Percentiles rank a stretch among this genome's conserved stretches.
Evolutionary conservation across 495 filamentous ascomycete species (phyloP).

Genomic region (Neurospora tetraspora): DNA sequence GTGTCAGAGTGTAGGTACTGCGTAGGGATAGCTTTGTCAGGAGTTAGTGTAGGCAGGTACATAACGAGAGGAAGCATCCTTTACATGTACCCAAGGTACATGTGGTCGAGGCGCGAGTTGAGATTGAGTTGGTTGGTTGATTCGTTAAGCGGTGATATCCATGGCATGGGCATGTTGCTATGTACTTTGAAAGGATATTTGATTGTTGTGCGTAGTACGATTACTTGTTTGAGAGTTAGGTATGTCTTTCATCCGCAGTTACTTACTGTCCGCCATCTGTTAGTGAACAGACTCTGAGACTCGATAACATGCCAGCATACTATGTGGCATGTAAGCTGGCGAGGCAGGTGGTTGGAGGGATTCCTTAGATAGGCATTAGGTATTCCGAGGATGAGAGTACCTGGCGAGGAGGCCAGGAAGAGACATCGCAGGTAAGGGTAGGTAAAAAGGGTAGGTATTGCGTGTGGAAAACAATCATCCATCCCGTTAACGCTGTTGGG

Average conservation of each 20-base stretch:
- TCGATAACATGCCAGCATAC: not conserved
- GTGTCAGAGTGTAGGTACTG: not conserved
- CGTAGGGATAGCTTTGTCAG: not conserved
- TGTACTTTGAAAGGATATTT: too few relatives aligned
- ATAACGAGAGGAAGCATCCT: too few relatives aligned
- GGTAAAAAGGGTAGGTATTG: not conserved
- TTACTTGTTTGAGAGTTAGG: not conserved
- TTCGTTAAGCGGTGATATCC: not conserved
- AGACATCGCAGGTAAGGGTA: not conserved
- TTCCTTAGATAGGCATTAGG: not conserved
- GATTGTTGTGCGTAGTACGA: not conserved
- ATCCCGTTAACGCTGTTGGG: not conserved
- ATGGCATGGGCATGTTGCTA: not conserved
- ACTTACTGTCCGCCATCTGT: not conserved
- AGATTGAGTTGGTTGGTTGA: too few relatives aligned
- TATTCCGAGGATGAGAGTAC: not conserved
- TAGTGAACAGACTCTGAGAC: not conserved
- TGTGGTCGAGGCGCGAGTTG: too few relatives aligned
- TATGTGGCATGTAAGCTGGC: not conserved
- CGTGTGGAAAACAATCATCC: not conserved
- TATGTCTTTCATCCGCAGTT: not conserved
- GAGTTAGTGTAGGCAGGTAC: not conserved
- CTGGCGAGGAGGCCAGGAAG: not conserved
- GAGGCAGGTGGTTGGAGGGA: not conserved
- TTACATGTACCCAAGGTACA: too few relatives aligned